These are phyloP conservation scores for Acanthamoeba lenticulata DNA, from an alignment of 208 protist species.

Conservation along the genomic window DNA sequence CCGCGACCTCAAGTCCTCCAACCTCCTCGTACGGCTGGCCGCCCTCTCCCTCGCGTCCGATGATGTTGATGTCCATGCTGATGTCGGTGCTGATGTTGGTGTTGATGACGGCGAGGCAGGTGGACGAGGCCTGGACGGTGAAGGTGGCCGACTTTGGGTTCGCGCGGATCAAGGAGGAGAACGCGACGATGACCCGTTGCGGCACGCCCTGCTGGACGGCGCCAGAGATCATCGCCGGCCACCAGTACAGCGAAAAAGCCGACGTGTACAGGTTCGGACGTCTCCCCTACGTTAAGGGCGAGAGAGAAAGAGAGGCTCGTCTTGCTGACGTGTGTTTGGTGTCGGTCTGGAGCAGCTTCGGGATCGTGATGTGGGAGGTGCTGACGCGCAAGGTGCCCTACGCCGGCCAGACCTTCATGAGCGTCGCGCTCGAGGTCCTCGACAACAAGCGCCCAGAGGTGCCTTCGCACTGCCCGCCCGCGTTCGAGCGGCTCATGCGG, in stretches of 20 bases:
- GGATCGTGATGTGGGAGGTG: background rate
- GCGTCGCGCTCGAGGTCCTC: background rate
- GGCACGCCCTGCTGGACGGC: no score
- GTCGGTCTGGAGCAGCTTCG: background rate
- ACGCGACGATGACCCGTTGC: no score
- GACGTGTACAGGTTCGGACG: background rate
- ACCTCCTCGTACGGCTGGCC: constrained; percentile 34
- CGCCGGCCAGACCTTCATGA: background rate
- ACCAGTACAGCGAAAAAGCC: background rate
- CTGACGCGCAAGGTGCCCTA: background rate
- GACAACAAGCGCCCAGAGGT: background rate
- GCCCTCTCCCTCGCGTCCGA: background rate
- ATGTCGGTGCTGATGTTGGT: no score
- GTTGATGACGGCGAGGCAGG: background rate
- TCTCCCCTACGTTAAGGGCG: no score
- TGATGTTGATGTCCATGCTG: no score
- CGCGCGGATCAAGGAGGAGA: background rate
- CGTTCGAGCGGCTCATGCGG: background rate
- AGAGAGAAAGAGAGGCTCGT: no score
- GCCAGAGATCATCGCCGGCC: background rate
- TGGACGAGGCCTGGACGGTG: background rate
- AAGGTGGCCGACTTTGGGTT: background rate
- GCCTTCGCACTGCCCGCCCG: background rate
- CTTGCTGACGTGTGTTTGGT: no score
- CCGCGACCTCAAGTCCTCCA: background rate